Base-by-base conservation (phyloP, 805 yeast genomes). In the Wickerhamomyces bisporus region DNA sequence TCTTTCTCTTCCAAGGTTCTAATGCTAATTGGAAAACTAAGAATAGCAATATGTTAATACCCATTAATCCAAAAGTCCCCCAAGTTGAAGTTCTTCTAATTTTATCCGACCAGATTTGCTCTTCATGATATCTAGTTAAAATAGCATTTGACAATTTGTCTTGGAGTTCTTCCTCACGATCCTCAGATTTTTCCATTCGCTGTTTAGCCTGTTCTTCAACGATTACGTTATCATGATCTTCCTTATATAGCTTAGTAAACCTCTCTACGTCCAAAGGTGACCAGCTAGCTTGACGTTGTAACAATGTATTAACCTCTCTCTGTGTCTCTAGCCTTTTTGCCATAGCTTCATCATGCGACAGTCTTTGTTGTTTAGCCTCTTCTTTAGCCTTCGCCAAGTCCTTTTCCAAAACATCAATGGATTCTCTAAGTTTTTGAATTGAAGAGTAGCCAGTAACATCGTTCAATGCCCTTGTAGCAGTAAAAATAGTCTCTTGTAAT, bases 31-130 rank as follows among this genome's bases (percentile, higher is more conserved):
- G 96, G 14, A 94, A 93, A 6, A 85, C 66, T 4, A 88, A 53
- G 47, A 93, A 88, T 20, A 94, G 60, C 8, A 84, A 36, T 19
- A 91, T 71, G 63, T 93, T 93, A 45, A 87, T 73, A 1, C 87
- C 93, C 95, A 89, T 87, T 30, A 93, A 68, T 4, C 81, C 65
- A 71, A 93, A 79, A 0, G 99, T 93, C 3, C 98, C 98, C 95
- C 96, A 93, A 0, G 98, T 89, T 6, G 96, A 86, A 5, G 95
- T 87, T 47, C 89, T 75, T 43, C 98, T 70, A 42, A 93, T 93
- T 60, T 89, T 89, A 62, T 93, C 98, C 2, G 96, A 86, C 98
- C 98, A 93, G 7, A 93, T 78, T 60, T 93, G 98, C 54, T 93
- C 99, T 58, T 93, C 98, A 45, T 91, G 96, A 53, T 93, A 93